A percentile compares a stretch with the other conserved stretches of the same genome.
These are phyloP conservation scores for Exophiala aquamarina DNA, from an alignment of 2,329 filamentous ascomycete genomes.

Conservation along the genomic window DNA sequence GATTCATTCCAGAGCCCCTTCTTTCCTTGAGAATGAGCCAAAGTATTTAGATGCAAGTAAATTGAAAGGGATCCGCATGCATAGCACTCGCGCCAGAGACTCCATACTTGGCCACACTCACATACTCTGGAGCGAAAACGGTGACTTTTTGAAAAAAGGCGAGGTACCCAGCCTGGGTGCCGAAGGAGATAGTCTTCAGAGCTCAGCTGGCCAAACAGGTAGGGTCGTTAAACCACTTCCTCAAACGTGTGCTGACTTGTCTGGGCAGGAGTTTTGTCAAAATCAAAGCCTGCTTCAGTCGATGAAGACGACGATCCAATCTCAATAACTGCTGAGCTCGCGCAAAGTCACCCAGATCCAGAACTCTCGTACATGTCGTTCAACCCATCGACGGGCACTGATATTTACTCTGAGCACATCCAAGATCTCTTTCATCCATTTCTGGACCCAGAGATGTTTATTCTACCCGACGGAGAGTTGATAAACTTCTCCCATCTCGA, in stretches of 20 bases:
- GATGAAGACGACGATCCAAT: no score
- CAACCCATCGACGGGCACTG: no score
- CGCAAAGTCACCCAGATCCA: no score
- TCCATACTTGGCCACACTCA: conserved; percentile 13
- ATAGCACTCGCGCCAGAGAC: conserved; percentile 2
- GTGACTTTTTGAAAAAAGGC: conserved; percentile 5
- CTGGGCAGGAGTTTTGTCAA: no score
- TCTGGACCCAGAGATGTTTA: conserved; percentile 9
- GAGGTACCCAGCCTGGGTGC: conserved; percentile 3
- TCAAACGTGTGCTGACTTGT: no score
- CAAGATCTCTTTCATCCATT: conserved; percentile 5
- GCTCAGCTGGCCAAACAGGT: background rate
- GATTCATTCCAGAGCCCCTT: conserved; percentile 3
- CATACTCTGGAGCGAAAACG: conserved; percentile 5
- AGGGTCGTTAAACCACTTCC: no score
- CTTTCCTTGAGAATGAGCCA: conserved; percentile 12
- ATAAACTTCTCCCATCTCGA: conserved; percentile 13
- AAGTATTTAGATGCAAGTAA: conserved; percentile 7
- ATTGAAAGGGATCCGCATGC: conserved; percentile 7
- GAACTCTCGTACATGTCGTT: no score
- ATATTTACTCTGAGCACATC: background rate
- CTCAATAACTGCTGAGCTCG: no score
- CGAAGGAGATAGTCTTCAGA: background rate
- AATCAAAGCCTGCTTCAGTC: no score
- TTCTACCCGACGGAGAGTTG: conserved; percentile 11